Evolutionary conservation across 23 red algal species (phyloP), one percentile per base, ranked within the genome.

Genomic region (Chondrus crispus): DNA sequence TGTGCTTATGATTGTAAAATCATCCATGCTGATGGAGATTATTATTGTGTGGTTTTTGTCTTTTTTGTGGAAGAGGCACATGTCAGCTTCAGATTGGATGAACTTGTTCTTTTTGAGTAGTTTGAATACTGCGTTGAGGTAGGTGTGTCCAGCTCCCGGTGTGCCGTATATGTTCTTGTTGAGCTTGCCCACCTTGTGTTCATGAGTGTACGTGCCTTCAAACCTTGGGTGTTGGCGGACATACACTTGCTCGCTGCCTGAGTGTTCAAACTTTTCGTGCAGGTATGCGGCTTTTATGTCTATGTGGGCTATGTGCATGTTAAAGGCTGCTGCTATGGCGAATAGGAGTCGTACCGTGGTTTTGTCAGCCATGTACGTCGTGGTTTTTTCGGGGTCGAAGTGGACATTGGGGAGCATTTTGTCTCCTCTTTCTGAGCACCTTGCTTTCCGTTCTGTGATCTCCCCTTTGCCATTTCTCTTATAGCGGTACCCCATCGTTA

Each of bases 361-460:
- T 11, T 46, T 39, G 70, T 76, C 70, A 6, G 70, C 70, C 24
- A 38, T 76, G 0, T 43, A 11, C 22, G 70, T 38, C 26, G 70
- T 76, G 9, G 70, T 76, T 26, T 76, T 6, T 7, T 41, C 46
- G 24, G 85, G 85, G 38, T 89, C 28, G 19, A 66, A 89, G 29
- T 77, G 70, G 5, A 41, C 10, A 36, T 60, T 30, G 16, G 85
- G 44, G 6, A 30, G 5, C 85, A 89, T 89, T 28, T 50, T 62
- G 38, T 79, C 85, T 3, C 73, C 69, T 41, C 85, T 2, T 43
- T 77, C 33, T 10, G 85, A 37, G 10, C 43, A 63, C 20, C 62
- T 68, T 22, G 85, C 85, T 78, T 89, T 89, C 3, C 51, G 69
- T 62, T 89, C 69, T n/a, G 14, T 38, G 20, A 89, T 74, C 12